These are phyloP conservation scores for Phaeolepiota aurea DNA, from an alignment of 768 basidiomycete species.

Conservation along the genomic window DNA sequence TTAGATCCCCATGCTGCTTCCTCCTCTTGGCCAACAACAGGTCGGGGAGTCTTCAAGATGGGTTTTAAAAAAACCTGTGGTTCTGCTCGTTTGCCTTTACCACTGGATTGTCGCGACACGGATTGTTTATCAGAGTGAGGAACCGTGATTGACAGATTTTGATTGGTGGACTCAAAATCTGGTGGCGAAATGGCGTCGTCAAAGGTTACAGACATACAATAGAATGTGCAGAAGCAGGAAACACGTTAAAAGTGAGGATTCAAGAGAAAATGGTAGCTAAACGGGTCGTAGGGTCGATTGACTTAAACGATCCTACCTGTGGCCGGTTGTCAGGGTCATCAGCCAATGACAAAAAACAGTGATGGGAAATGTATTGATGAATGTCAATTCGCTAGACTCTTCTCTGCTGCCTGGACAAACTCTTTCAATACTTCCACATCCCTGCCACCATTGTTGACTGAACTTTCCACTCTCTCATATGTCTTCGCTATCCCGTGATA, in stretches of 20 bases:
- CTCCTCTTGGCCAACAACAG: constrained; percentile 23
- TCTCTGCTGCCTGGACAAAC: constrained; percentile 39
- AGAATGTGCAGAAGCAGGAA: not conserved
- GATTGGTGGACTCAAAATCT: constrained; percentile 1
- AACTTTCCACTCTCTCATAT: constrained; percentile 34
- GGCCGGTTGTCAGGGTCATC: not conserved
- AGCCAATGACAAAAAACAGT: no score
- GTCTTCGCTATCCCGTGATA: constrained; percentile 39
- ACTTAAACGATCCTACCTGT: not conserved
- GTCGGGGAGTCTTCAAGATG: constrained; percentile 11
- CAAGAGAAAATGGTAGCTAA: no score
- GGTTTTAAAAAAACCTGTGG: constrained; percentile 15
- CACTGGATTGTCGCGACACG: constrained; percentile 12
- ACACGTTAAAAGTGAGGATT: no score
- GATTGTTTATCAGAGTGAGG: not conserved
- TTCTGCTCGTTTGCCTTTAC: constrained; percentile 11
- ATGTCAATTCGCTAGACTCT: no score
- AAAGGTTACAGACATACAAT: not conserved
- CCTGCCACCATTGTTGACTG: constrained; percentile 22
- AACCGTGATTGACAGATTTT: not conserved
- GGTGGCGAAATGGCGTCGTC: not conserved
- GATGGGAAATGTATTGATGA: no score
- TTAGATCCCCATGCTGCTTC: constrained; percentile 75
- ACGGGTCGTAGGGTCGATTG: no score
- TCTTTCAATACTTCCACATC: constrained; percentile 31